Percentiles rank a stretch among this genome's conserved stretches.
Evolutionary conservation across 2,329 filamentous ascomycete species (phyloP).

Genomic region (Neofusicoccum parvum): DNA sequence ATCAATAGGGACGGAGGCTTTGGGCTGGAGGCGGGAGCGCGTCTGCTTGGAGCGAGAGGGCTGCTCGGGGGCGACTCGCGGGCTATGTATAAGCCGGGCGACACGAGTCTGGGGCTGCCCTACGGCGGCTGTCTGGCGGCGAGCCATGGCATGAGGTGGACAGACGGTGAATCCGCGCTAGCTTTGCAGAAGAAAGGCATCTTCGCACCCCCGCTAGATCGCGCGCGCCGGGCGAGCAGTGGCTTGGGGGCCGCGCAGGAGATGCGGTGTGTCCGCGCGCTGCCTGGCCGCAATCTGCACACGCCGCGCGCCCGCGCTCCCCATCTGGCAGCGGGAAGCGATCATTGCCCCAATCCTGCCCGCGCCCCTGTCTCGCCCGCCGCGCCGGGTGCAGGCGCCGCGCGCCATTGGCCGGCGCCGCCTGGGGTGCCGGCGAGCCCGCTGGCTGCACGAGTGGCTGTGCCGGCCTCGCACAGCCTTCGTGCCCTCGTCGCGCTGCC

Average conservation of each 20-base stretch:
- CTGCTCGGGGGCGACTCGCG: not conserved
- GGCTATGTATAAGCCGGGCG: conserved; percentile 11
- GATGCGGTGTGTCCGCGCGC: conserved; percentile 40
- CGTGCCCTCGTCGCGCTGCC: conserved; percentile 14
- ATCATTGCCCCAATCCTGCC: conserved; percentile 26
- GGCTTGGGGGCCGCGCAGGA: conserved; percentile 33
- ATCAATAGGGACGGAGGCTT: conserved; percentile 15
- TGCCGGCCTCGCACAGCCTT: conserved; percentile 17
- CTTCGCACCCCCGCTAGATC: conserved; percentile 39
- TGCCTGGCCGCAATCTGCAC: conserved; percentile 23
- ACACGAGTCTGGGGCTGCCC: conserved; percentile 29
- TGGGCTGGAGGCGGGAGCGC: not conserved
- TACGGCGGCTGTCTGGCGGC: conserved; percentile 29
- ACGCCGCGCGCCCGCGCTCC: conserved; percentile 17
- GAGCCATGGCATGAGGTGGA: conserved; percentile 36
- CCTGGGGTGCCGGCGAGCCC: conserved; percentile 8
- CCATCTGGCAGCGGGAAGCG: conserved; percentile 19
- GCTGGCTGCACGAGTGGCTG: conserved; percentile 12
- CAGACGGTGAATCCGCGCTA: conserved; percentile 38
- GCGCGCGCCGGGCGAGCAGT: conserved; percentile 40
- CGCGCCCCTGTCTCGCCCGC: conserved; percentile 18
- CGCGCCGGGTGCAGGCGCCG: conserved; percentile 27
- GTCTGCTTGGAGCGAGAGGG: not conserved
- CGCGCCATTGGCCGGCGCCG: not conserved
- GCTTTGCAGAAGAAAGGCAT: conserved; percentile 36